A percentile compares a stretch with the other conserved stretches of the same genome.
phyloP scores from a whole-genome alignment of 106 monocot species.

The Xerophyta viscosa region DNA sequence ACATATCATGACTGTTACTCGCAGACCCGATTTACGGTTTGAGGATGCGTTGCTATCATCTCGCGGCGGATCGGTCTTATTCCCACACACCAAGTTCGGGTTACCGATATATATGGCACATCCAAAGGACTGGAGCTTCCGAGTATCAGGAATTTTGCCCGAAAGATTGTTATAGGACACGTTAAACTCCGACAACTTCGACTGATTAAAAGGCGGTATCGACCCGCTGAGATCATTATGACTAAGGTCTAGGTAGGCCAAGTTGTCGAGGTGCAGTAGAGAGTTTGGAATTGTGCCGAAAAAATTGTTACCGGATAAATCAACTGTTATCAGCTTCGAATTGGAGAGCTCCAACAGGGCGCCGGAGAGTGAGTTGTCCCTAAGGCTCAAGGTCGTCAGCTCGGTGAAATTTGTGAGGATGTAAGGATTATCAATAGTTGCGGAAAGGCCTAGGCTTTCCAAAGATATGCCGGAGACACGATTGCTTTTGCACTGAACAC shows the following conservation, averaged over 20 bases:
- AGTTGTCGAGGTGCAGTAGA: background rate
- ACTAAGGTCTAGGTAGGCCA: conserved; percentile 9
- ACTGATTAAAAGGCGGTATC: conserved; percentile 12
- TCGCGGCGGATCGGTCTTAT: background rate
- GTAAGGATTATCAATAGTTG: background rate
- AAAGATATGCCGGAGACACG: conserved; percentile 7
- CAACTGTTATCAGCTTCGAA: conserved; percentile 1
- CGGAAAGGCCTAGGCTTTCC: conserved; percentile 6
- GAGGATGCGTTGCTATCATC: no score
- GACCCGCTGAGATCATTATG: conserved; percentile 10
- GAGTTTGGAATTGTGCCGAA: conserved; percentile 7
- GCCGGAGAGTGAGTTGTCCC: conserved; percentile 17
- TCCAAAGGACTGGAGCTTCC: conserved; percentile 6
- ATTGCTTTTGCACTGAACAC: conserved; percentile 6
- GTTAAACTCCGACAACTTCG: conserved; percentile 5
- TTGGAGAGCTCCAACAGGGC: conserved; percentile 19
- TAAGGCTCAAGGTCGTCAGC: conserved; percentile 7
- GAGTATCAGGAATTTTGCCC: conserved; percentile 12
- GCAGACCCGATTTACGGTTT: background rate
- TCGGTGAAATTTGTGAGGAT: conserved; percentile 15
- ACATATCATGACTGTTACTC: background rate
- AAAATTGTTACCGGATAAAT: conserved; percentile 18
- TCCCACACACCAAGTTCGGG: conserved; percentile 7
- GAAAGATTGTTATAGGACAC: conserved; percentile 14
- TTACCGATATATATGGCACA: background rate